These are phyloP conservation scores for Xenoacremonium recifei DNA, from an alignment of 2,329 filamentous ascomycete species.

Conservation along the genomic window DNA sequence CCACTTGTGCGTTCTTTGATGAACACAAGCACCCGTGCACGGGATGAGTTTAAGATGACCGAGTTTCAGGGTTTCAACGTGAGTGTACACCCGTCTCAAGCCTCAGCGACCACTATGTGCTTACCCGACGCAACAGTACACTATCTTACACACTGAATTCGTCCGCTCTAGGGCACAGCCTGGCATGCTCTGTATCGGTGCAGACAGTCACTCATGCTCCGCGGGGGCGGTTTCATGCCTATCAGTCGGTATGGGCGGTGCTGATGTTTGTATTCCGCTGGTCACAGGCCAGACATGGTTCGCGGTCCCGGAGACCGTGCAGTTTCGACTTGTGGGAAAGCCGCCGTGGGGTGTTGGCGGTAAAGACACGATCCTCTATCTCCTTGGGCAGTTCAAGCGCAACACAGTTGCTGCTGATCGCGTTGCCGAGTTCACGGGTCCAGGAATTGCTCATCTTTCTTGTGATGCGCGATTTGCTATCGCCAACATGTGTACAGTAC, in stretches of 20 bases:
- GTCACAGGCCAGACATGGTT: conserved; percentile 48
- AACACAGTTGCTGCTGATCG: conserved; percentile 44
- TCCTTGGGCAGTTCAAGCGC: conserved; percentile 41
- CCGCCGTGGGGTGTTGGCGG: conserved; percentile 38
- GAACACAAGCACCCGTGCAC: conserved; percentile 33
- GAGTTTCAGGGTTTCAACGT: conserved; percentile 26
- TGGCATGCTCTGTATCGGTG: conserved; percentile 41
- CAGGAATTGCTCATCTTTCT: conserved; percentile 36
- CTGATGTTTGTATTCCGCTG: conserved; percentile 43
- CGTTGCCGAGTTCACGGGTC: conserved; percentile 44
- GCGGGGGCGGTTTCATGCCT: conserved; percentile 39
- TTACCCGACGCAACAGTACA: conserved; percentile 12
- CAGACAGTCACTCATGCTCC: conserved; percentile 47
- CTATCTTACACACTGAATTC: conserved; percentile 48
- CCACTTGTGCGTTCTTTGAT: conserved; percentile 36
- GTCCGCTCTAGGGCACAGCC: conserved; percentile 42
- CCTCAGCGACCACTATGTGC: no score
- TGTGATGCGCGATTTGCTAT: conserved; percentile 46
- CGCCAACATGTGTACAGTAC: conserved; percentile 42
- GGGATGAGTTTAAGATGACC: conserved; percentile 41
- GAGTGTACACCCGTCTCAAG: no score
- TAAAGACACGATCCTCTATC: conserved; percentile 45
- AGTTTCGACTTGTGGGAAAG: conserved; percentile 37
- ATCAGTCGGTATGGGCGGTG: conserved; percentile 43
- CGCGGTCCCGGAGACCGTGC: conserved; percentile 40